Evolutionary conservation across 2,329 filamentous ascomycete genomes (phyloP), one percentile per base, ranked within the genome.

Genomic region (Claviceps quebecensis): DNA sequence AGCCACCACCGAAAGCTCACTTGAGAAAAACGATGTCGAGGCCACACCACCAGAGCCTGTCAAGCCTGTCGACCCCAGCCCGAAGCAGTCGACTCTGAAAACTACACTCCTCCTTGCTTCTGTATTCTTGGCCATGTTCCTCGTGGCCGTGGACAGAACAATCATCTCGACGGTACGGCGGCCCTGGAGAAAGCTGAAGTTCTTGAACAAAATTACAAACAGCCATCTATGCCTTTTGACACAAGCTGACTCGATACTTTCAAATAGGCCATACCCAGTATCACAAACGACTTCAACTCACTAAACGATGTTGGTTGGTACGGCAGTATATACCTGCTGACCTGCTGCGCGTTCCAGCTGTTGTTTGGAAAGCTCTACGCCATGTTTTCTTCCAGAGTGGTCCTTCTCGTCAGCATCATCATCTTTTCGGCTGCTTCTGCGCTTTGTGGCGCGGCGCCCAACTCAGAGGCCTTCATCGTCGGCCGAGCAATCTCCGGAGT

Each of bases 271-370:
- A 72, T 77, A 29, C 75, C 76, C 1, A 63, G 66, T 29, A 79
- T 79, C 59, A 76, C 74, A 16, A 68, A 76, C 56, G 73, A 78
- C 19, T 79, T 79, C 59, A 65, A 75, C 48, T 74, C 75, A 48
- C 64, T 81, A 2, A 72, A 73, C 2, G 79, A 83, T 54, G 76
- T 83, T 51, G 77, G 77, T 47, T 83, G 80, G 80, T 83, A 83
- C 61, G 77, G 75, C 4, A 77, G 76, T 40, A 72, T 76, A 1
- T 80, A 80, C 60, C 75, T 81, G 68, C 65, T 83, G 56, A 80
- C 78, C 16, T 76, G 75, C 2, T 72, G 75, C 8, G 74, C 74
- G 17, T 48, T 51, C 19, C 62, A 44, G 41, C 41, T 44, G 22
- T 16, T 44, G 19, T 44, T 44, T 14, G 41, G 41, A 26, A 44